Evolutionary conservation across 1,139 yeast genomes (phyloP), one percentile per base, ranked within the genome.

Genomic region (Debaryomycetaceae sp.): DNA sequence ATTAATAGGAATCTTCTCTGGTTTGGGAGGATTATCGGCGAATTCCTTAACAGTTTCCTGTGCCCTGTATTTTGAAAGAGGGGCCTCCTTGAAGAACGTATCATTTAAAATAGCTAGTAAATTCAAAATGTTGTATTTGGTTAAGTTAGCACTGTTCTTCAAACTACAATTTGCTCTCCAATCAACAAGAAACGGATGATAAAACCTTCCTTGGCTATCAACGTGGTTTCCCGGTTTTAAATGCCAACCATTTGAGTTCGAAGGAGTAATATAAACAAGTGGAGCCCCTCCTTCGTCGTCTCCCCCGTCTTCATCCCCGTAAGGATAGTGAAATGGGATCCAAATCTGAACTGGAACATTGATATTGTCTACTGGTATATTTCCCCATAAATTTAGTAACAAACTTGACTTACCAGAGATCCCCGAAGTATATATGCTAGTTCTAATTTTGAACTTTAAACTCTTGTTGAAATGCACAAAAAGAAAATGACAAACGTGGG

Each of bases 251-350:
- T 70, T 50, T 22, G 57, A 43, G 37, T 69, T 70, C 37, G 72
- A 71, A 0, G 86, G 82, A 24, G 75, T 69, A 6, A 89, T 78
- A 57, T 72, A 85, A 0, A 80, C 76, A 22, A 80, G 56, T 0
- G 97, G 97, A 1, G 83, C 75, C 3, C 72, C 73, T 37, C 56
- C 56, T n/a, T 53, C 56, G 17, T 52, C 52, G 9, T 35, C n/a
- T 9, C 13, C 24, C 13, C 40, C 22, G 6, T 31, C 13, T 14
- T 37, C 24, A 4, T 45, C 34, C 14, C 56, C 58, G 24, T 55
- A 57, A 0, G 97, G 96, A 55, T 87, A 88, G 24, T 73, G 68
- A 35, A 75, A 73, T 0, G 96, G 96, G 1, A 91, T 58, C 96
- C 96, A 90, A 4, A 90, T 65, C 47, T 82, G 81, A 9, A 87